Evolutionary conservation across 2,329 filamentous ascomycete genomes (phyloP).

Genomic region (Pseudogymnoascus destructans): DNA sequence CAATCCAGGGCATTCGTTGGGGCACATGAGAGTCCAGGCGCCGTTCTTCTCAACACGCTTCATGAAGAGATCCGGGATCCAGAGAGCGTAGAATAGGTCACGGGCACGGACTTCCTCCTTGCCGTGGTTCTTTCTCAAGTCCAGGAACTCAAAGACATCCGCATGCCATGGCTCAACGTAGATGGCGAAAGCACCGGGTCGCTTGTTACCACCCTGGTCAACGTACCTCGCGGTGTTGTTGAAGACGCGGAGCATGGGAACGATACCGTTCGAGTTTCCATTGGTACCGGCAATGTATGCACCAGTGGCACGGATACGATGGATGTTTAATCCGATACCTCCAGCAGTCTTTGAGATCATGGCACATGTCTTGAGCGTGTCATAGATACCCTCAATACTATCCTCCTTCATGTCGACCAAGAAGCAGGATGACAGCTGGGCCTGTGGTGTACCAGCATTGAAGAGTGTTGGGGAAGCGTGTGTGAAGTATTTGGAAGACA

Average conservation of each 20-base stretch:
- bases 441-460: conserved; percentile 89
- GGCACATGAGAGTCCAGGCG: conserved; percentile 97
- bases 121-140: conserved; percentile 97
- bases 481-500: conserved; percentile 98
- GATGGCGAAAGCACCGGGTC: conserved; percentile 94
- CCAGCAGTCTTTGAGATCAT: conserved; percentile 99
- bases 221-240: conserved; percentile 99
- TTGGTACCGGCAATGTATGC: conserved; percentile 98
- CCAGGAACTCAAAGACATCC: conserved; percentile 93
- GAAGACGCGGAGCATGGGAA: conserved; percentile 96
- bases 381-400: conserved; percentile 98
- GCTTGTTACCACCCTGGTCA: conserved; percentile 98
- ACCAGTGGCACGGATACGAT: conserved; percentile 92
- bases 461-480: conserved; percentile 96
- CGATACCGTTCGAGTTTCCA: conserved; percentile 91
- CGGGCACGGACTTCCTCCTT: conserved; percentile 96
- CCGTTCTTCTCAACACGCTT: conserved; percentile 95
- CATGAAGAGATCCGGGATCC: conserved; percentile 99
- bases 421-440: conserved; percentile 96
- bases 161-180: conserved; percentile 99
- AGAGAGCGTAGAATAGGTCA: conserved; percentile 93
- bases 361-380: conserved; percentile 96
- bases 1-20: conserved; percentile 87
- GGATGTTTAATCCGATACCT: conserved; percentile 91
- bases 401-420: conserved; percentile 99